phyloP scores from a whole-genome alignment of 208 protist genomes.

The Strigomonas culicis region DNA sequence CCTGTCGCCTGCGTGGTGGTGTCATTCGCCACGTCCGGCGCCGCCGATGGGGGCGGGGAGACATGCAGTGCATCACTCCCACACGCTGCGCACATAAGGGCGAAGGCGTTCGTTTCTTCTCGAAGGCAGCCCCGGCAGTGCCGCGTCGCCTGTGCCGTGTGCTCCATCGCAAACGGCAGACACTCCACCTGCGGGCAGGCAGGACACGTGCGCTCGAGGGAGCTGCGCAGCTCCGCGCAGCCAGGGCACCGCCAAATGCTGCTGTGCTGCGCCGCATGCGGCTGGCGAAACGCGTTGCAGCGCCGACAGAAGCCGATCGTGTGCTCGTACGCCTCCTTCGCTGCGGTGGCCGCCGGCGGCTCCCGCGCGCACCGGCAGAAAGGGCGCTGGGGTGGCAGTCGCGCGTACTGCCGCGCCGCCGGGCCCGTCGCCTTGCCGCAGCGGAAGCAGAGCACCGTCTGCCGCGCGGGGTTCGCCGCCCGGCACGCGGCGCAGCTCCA shows the following conservation, averaged over 20 bases:
- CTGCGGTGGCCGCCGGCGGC: background rate
- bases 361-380: conserved; percentile 14
- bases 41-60: background rate
- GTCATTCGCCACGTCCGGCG: background rate
- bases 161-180: conserved; percentile 41
- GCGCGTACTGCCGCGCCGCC: background rate
- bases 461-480: conserved; percentile 64
- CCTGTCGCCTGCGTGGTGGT: background rate
- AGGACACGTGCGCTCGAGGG: conserved; percentile 73
- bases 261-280: conserved; percentile 34
- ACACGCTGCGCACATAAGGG: conserved; percentile 13
- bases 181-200: conserved; percentile 80
- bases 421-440: conserved; percentile 54
- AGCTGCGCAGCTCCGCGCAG: conserved; percentile 62
- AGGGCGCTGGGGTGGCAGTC: background rate
- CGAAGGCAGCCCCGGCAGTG: conserved; percentile 32
- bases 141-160: conserved; percentile 12
- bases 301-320: conserved; percentile 40
- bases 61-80: conserved; percentile 1
- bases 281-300: conserved; percentile 28
- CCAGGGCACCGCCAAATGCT: conserved; percentile 63
- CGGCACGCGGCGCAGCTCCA: conserved; percentile 63
- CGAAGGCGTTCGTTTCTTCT: conserved; percentile 41
- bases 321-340: conserved; percentile 15
- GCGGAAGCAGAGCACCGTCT: conserved; percentile 60